Base-by-base conservation (phyloP, 2,329 filamentous ascomycete species). In the Coniochaeta hoffmannii region DNA sequence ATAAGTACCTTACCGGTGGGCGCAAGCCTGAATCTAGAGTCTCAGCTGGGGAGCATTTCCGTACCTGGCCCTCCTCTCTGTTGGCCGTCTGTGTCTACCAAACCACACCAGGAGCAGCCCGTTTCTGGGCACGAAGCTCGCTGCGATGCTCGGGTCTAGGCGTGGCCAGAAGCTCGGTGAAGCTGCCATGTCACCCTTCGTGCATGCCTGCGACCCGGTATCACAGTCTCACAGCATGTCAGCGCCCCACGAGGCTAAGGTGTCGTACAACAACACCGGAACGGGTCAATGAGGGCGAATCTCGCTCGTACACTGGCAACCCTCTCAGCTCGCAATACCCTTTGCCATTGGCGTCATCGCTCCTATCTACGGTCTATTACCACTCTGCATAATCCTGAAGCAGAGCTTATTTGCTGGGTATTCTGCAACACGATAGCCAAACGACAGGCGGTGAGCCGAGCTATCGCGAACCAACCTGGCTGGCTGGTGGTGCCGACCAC, bases 211-310 rank as follows among this genome's bases (percentile, higher is more conserved):
- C 22, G 15, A 22, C 15, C 22, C 41, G 41, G 26, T 46, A 19
- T 46, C 41, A 46, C 41, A n/a, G 41, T 46, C 6, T 46, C 41
- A 46, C 41, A 46, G 41, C 41, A 46, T 46, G 22, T n/a, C 41
- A 26, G 2, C n/a, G n/a, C 24, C 41, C 41, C n/a, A 28, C 17
- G 36, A 41, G 36, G 41, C 22, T 28, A 28, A 19, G 17, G 41
- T 4, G 19, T 36, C n/a, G n/a, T n/a, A n/a, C 41, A 28, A 15
- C 22, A 28, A 22, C 41, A 46, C 24, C 41, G 24, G 19, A 12
- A 46, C 24, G 22, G 41, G 22, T 28, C 9, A 6, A 26, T n/a
- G n/a, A n/a, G n/a, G n/a, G n/a, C n/a, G n/a, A n/a, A n/a, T n/a
- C 19, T 46, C 19, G 24, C 26, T 28, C n/a, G 19, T 26, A 26